Evolutionary conservation across 2,329 filamentous ascomycete species (phyloP), one percentile per base, ranked within the genome.

Genomic region (Colletotrichum tropicale): DNA sequence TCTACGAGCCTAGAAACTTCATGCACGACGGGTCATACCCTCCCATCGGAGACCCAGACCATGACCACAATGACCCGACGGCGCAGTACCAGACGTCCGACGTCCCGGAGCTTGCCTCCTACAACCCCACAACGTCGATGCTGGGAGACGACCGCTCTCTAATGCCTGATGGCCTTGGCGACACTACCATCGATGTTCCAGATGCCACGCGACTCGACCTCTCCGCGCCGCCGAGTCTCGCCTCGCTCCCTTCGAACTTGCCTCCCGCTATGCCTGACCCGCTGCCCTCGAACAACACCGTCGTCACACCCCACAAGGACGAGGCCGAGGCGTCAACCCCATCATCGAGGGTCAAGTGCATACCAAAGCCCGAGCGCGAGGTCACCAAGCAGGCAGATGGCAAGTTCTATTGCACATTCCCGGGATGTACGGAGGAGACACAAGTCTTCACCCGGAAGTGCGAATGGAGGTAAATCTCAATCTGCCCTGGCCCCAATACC

Each of bases 391-490:
- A 95, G 78, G 82, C 87, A 1, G 90, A 94, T 28, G 94, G 94
- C n/a, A 93, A 95, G 81, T 97, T 93, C 80, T 89, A 93, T 71
- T 98, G 96, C 84, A 92, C 91, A 18, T 91, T 92, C 78, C 85
- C 89, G 0, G 92, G 93, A 71, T 98, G 96, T 80, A 89, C 87
- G 15, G 91, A 93, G 68, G 89, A 93, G 7, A 81, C 89, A 7
- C 90, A 89, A 60, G 90, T 90, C 15, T 98, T 98, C 82, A 89
- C 91, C 70, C 91, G 96, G 78, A 96, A 95, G 79, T 98, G 96
- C 86, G 96, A 98, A 87, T 98, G 95, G 95, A 98, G 94, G 95
- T 97, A 88, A 91, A 94, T 90, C 34, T 48, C 1, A 26, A 21
- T 10, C 30, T 21, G 10, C 32, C 8, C n/a, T 71, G 21, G 15